Base-by-base conservation (phyloP, 441 rosid species). In the Populus hybrid region DNA sequence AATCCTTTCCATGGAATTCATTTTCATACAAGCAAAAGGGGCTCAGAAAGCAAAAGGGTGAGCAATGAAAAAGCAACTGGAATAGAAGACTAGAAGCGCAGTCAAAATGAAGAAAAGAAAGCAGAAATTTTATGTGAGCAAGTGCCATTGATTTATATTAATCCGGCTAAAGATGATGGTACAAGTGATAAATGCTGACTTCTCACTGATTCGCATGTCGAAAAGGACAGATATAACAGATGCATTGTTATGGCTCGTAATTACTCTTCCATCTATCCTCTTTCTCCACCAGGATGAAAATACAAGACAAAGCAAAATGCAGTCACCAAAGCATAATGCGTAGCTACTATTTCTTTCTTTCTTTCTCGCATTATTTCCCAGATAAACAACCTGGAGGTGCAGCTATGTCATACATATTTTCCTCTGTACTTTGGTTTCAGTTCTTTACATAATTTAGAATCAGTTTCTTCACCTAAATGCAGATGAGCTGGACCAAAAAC, bases 361-460 rank as follows among this genome's bases (percentile, higher is more conserved):
- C 6, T 69, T 18, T 34, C 26, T 11, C 5, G 34, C 16, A 6
- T 28, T 50, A 40, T 66, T 8, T 16, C 36, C 30, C 38, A 26
- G 20, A 68, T 35, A 73, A 72, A 72, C 40, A 28, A 40, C 71
- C 23, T 38, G 20, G 4, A 14, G 18, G 38, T 21, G 40, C 32
- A 40, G 80, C 57, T 10, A 69, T 68, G n/a, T 18, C 90, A 93
- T 28, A 90, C 96, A 69, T 93, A 93, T 76, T 94, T 96, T 10
- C 98, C 99, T 84, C 97, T 87, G 64, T 96, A 92, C 80, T 96
- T 96, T 8, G 87, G 93, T 81, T 91, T 93, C 36, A 85, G 80
- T 67, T 93, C 98, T 88, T 87, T 94, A n/a, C 71, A 80, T 3
- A 72, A 18, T 78, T 86, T 90, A 71, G 89, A 66, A 71, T 91